phyloP scores from a whole-genome alignment of 495 filamentous ascomycete genomes.

The Aspergillus funiculosus region DNA sequence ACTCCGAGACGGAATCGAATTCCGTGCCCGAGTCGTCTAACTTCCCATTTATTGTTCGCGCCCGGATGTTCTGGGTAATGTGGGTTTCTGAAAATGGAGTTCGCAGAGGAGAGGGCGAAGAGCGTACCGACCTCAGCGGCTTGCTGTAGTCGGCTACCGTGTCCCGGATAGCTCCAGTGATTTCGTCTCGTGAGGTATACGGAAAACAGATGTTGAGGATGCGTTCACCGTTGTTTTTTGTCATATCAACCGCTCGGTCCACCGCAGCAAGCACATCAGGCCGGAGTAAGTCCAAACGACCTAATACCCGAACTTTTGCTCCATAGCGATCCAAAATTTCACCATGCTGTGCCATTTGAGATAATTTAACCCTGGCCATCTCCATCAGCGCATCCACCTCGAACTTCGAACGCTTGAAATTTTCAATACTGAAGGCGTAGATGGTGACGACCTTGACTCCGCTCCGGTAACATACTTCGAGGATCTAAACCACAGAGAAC shows the following conservation, averaged over 20 bases:
- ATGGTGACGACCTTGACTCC: conserved; percentile 92
- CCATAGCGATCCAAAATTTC: conserved; percentile 91
- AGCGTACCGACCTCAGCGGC: conserved; percentile 44
- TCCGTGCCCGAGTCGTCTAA: conserved; percentile 34
- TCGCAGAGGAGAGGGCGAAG: conserved; percentile 34
- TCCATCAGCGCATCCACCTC: conserved; percentile 98
- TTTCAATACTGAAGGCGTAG: conserved; percentile 98
- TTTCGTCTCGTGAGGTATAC: conserved; percentile 94
- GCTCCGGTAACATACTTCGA: conserved; percentile 96
- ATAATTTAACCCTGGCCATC: conserved; percentile 90
- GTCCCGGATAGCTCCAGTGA: conserved; percentile 80
- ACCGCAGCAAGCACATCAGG: conserved; percentile 84
- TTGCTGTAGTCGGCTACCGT: conserved; percentile 79
- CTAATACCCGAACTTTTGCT: conserved; percentile 75
- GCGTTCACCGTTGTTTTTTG: conserved; percentile 71
- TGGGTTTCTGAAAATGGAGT: conserved; percentile 79
- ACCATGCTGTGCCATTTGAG: conserved; percentile 86
- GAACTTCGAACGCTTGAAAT: conserved; percentile 97
- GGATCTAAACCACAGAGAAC: conserved; percentile 50
- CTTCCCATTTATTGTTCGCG: conserved; percentile 44
- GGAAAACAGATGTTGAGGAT: conserved; percentile 96
- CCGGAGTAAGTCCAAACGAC: conserved; percentile 71
- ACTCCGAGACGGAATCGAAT: conserved; percentile 33
- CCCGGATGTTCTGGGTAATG: conserved; percentile 76
- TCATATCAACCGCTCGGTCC: conserved; percentile 75